Evolutionary conservation across 2,329 filamentous ascomycete species (phyloP), one percentile per base, ranked within the genome.

Genomic region (Fusarium camptoceras): DNA sequence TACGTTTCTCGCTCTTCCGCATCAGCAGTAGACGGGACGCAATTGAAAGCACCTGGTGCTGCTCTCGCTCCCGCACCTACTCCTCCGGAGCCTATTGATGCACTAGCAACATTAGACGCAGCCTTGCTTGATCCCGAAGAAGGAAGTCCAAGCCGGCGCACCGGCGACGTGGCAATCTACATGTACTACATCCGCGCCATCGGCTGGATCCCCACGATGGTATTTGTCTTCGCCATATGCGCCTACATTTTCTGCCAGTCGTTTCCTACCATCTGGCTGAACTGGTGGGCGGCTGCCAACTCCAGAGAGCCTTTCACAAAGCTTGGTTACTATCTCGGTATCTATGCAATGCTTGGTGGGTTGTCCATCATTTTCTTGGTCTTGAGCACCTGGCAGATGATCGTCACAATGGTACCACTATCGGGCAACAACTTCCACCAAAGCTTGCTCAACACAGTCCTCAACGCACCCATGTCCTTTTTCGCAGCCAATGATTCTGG

Each of bases 401-500:
- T 75, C 8, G 72, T 75, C n/a, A 74, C 65, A 34, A 75, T 75
- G 73, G 70, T 75, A 1, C 69, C 70, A 3, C 25, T 71, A 2
- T 75, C 73, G 2, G 73, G 71, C 10, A 69, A 64, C 12, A 64
- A 60, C 20, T 70, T 75, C 22, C 73, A 75, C 18, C 59, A 59
- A 24, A 70, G 59, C 20, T 54, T 75, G 1, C 56, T 76, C 12
- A 69, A 59, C 12, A 68, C 71, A 9, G 73, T 76, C 1, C 67
- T 76, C 37, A 59, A 73, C 8, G 77, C 79, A 0, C 77, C 78
- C 27, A 71, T 81, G 65, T 76, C 75, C 11, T 82, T 81, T 66
- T 79, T 80, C 43, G 75, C 76, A 2, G 53, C 68, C 4, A 79
- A 76, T 5, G 80, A 82, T 50, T 65, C 74, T 8, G 80, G 81